Base-by-base conservation (phyloP, 2,329 filamentous ascomycete species). In the Arthrobotrys musiformis region DNA sequence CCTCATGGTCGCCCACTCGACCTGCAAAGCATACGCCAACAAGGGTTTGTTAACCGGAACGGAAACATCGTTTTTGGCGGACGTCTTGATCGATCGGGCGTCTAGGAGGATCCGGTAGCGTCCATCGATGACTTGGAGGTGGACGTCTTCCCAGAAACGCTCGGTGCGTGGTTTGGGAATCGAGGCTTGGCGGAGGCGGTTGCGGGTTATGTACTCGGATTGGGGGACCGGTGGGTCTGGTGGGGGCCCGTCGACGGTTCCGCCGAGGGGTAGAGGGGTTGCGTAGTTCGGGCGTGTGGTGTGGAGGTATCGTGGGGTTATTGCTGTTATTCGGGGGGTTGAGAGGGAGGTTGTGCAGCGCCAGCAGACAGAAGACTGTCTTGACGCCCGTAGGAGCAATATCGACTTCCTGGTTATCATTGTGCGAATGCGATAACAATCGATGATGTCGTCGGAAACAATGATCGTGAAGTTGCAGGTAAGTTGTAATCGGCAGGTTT, bases 1-100 rank as follows among this genome's bases (percentile, higher is more conserved):
- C 13, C 79, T 74, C 77, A 99, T 88, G 58, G 91, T 86, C 83
- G 97, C 94, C 95, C 95, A 99, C 86, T 99, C 95, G 50, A 96
- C 85, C 2, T 94, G 95, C 79, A 99, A 90, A 70, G 93, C 92
- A 50, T 90, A 87, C 24, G 94, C 94, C 42, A 98, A 90, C 81
- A 93, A 88, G 33, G 90, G 90, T 85, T 97, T 98, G 70, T 87
- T 88, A 1, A 85, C 81, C 0, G 95, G 94, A 28, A 98, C 81
- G 1, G 87, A 88, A 80, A 99, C 86, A 0, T 91, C 92, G 62
- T 92, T 93, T 78, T 94, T 90, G 1, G 48, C 54, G 1, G 80
- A 78, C 1, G 80, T 81, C 60, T 79, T 80, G 77, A 99, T 89
- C 2, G 93, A 90, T 26, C 93, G 88, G 24, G 86, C 84, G 85